Evolutionary conservation across 257 asterid genomes (phyloP), one percentile per base, ranked within the genome.

Genomic region (Plantago major): DNA sequence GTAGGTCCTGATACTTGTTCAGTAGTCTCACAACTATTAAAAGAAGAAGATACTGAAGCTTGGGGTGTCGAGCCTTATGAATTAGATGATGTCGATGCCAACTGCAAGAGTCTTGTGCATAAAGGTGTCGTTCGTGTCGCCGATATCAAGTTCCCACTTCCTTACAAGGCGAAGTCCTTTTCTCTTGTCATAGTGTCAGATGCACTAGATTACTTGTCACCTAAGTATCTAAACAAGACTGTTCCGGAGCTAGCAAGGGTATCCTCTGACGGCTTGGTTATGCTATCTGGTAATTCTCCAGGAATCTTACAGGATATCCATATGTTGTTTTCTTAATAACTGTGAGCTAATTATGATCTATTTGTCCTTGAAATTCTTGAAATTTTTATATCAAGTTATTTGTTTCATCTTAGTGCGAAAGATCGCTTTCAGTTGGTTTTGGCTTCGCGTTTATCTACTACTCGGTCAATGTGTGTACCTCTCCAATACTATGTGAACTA

Each of bases 51-150:
- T 57, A 83, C 89, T 14, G 96, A 85, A 78, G 97, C 89, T 40
- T 87, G 97, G 96, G 97, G 97, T 11, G 54, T 90, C 49, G 97
- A 90, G 64, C 96, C 97, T 19, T 87, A 85, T 54, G 97, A 87
- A 58, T 66, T 85, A 49, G 95, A 87, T 47, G 95, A 90, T 63
- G 68, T 80, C 19, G 96, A 87, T 78, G 78, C 74, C 67, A 77
- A 62, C 78, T 90, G 97, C 88, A 83, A 55, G 82, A 72, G 71
- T 65, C 95, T 87, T 68, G 86, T 83, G 69, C 94, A 73, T 66
- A 87, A 82, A 72, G 96, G 96, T 66, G 30, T 82, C 58, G 94
- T 85, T 56, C 95, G 97, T 43, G 89, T 79, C 64, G 93, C 95
- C n/a, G 96, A 90, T 74, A 79, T 90, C 58, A 90, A 85, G 67